phyloP scores from a whole-genome alignment of 208 protist genomes.

The Trypanosomatidae sp. region DNA sequence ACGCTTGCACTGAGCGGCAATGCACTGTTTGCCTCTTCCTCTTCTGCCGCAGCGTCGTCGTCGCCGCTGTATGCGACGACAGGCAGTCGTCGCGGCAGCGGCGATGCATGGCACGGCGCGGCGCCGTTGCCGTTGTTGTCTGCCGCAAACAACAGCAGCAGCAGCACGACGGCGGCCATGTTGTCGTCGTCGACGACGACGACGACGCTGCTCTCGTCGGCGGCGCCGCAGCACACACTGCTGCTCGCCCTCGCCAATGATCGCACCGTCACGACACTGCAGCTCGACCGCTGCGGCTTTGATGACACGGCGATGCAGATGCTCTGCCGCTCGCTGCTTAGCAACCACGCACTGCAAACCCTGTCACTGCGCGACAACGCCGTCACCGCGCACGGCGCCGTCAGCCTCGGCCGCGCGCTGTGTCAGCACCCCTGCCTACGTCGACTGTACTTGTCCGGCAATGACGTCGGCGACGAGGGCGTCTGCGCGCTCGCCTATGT shows the following conservation, averaged over 20 bases:
- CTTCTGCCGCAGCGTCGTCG: not conserved
- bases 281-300: conserved; percentile 43
- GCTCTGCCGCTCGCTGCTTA: conserved; percentile 50
- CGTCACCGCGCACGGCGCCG: conserved; percentile 32
- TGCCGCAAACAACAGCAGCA: too few species aligned
- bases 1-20: conserved; percentile 55
- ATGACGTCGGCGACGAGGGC: conserved; percentile 64
- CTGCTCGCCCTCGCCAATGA: conserved; percentile 31
- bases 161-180: not conserved
- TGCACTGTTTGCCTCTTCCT: conserved; percentile 21
- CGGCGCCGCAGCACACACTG: conserved; percentile 1
- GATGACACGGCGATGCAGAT: conserved; percentile 28
- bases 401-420: conserved; percentile 45
- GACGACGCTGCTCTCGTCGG: not conserved
- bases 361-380: conserved; percentile 48
- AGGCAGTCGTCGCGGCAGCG: not conserved
- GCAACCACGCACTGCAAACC: conserved; percentile 28
- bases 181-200: not conserved
- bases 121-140: too few species aligned
- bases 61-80: not conserved
- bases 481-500: conserved; percentile 59
- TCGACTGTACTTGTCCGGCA: conserved; percentile 43
- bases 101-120: not conserved
- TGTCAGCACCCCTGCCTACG: conserved; percentile 36
- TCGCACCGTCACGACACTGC: conserved; percentile 24